These are phyloP conservation scores for Mallotus repandus DNA, from an alignment of 441 rosid species.

Conservation along the genomic window DNA sequence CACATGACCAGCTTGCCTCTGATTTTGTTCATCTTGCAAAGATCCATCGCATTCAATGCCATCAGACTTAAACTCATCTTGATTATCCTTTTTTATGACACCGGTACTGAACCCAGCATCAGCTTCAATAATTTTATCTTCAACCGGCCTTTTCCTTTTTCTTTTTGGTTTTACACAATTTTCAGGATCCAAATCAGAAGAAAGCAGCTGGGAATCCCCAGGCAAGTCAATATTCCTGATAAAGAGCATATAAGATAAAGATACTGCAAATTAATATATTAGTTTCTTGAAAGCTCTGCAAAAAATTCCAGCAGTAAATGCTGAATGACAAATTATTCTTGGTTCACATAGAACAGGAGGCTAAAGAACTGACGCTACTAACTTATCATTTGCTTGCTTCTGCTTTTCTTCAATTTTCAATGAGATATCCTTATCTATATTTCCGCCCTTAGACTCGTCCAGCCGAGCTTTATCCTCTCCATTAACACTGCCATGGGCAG, in stretches of 20 bases:
- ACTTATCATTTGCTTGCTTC: constrained; percentile 26
- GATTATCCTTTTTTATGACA: constrained; percentile 19
- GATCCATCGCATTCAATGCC: constrained; percentile 7
- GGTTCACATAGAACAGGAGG: not conserved
- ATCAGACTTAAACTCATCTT: constrained; percentile 19
- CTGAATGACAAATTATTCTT: no score
- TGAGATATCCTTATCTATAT: not conserved
- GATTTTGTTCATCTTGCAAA: constrained; percentile 25
- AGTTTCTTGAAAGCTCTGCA: not conserved
- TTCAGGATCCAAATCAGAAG: constrained; percentile 21
- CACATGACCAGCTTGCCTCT: constrained; percentile 30
- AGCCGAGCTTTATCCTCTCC: constrained; percentile 21
- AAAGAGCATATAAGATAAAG: not conserved
- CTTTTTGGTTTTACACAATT: constrained; percentile 33
- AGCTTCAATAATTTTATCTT: constrained; percentile 22
- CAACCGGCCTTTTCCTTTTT: constrained; percentile 31
- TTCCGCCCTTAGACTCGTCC: constrained; percentile 13
- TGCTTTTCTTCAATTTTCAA: constrained; percentile 19
- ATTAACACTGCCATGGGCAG: not conserved
- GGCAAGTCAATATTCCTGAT: constrained; percentile 12
- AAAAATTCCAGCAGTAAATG: not conserved
- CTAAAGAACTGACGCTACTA: constrained; percentile 15
- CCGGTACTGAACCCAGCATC: not conserved
- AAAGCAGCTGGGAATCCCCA: constrained; percentile 5
- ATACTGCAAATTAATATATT: not conserved